phyloP scores from a whole-genome alignment of 192 early-diverging fungal genomes.

The Rhizoclosmatium globosum region DNA sequence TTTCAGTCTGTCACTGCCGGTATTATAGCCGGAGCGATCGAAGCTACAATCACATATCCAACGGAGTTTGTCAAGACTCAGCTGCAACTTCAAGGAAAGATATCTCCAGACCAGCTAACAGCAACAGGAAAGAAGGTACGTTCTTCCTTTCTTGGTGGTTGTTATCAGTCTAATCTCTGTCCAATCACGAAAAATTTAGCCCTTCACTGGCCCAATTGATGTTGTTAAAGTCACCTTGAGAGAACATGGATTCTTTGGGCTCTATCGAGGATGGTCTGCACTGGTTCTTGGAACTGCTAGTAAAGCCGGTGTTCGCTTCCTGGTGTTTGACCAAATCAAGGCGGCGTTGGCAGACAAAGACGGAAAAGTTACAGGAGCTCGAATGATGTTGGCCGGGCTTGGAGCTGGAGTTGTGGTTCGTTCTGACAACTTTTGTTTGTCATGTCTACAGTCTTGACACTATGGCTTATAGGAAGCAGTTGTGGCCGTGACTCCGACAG shows the following conservation, averaged over 20 bases:
- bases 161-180: not conserved
- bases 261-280: constrained; percentile 91
- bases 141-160: not conserved
- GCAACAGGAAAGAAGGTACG: constrained; percentile 8
- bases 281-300: constrained; percentile 91
- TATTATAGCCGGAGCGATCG: constrained; percentile 87
- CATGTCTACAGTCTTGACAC: constrained; percentile 82
- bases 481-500: constrained; percentile 86
- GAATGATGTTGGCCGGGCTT: constrained; percentile 57
- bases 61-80: constrained; percentile 97
- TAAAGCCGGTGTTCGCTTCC: constrained; percentile 93
- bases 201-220: constrained; percentile 83
- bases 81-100: constrained; percentile 83
- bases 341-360: constrained; percentile 67
- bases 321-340: constrained; percentile 89
- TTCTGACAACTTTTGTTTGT: constrained; percentile 42
- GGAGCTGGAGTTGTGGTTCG: constrained; percentile 11
- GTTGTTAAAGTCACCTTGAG: constrained; percentile 76
- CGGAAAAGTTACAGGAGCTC: constrained; percentile 75
- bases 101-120: not conserved
- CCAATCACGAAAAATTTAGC: constrained; percentile 14
- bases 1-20: constrained; percentile 83
- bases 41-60: constrained; percentile 92
- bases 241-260: constrained; percentile 73
- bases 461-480: constrained; percentile 68